phyloP scores from a whole-genome alignment of 2,329 filamentous ascomycete genomes.

The Neodidymelliopsis sp. region DNA sequence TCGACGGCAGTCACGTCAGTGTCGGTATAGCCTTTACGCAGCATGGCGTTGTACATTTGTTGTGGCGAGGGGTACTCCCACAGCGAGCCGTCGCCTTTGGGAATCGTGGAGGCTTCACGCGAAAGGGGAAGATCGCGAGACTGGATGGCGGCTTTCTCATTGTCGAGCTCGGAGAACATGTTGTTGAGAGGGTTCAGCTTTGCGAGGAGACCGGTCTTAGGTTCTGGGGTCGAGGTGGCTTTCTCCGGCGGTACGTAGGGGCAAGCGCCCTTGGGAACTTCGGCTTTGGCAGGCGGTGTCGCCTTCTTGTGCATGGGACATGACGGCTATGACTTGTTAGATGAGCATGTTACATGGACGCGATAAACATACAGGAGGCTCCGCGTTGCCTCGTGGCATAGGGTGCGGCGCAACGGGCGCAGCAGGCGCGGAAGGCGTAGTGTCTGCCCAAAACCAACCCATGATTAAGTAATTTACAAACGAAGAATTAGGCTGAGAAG shows the following conservation, averaged over 20 bases:
- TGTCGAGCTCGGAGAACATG: slow-evolving; percentile 89
- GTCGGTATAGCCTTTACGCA: slow-evolving; percentile 94
- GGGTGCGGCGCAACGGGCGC: slow-evolving; percentile 56
- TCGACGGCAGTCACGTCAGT: slow-evolving; percentile 93
- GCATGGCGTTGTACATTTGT: slow-evolving; percentile 99
- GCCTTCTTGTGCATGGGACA: slow-evolving; percentile 72
- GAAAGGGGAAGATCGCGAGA: slow-evolving; percentile 75
- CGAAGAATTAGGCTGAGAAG: slow-evolving; percentile 19
- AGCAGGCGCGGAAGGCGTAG: slow-evolving; percentile 49
- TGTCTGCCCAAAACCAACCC: slow-evolving; percentile 77
- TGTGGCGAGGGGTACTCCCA: slow-evolving; percentile 99
- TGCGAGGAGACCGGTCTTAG: slow-evolving; percentile 63
- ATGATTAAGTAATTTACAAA: slow-evolving; percentile 51
- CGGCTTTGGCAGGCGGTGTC: slow-evolving; percentile 27
- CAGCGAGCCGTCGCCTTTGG: slow-evolving; percentile 78
- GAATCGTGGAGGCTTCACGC: slow-evolving; percentile 88
- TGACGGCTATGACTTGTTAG: slow-evolving; percentile 60
- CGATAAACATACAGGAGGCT: slow-evolving; percentile 61
- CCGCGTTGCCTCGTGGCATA: slow-evolving; percentile 55
- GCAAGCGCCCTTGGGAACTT: slow-evolving; percentile 57
- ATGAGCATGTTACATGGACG: slow-evolving; percentile 15
- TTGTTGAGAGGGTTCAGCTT: slow-evolving; percentile 86
- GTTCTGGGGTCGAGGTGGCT: slow-evolving; percentile 35
- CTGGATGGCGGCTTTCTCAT: slow-evolving; percentile 78
- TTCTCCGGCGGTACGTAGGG: slow-evolving; percentile 54